Base-by-base conservation (phyloP, 306 rosid species). In the Begonia fuchsioides region DNA sequence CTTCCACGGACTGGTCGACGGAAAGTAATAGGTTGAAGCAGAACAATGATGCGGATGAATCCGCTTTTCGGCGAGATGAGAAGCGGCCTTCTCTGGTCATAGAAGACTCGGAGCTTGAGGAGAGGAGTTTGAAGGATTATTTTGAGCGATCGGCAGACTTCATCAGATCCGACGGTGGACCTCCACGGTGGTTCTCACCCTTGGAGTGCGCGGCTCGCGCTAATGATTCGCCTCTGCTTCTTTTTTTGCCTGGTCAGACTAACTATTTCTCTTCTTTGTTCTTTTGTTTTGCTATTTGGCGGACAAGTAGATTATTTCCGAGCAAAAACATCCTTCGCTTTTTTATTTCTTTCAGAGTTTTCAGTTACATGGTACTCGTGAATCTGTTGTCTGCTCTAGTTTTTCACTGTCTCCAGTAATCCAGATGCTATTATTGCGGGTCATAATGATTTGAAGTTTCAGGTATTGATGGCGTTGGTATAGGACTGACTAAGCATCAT, bases 101-200 rank as follows among this genome's bases (percentile, higher is more conserved):
- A 51, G 45, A 52, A 9, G 13, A 32, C 1, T 16, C 12, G 64
- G 73, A 61, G 44, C 7, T 26, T 26, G 32, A 20, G 32, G 32
- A 20, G 5, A 20, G 3, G 32, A 40, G n/a, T 12, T 40, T 40
- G 44, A 10, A 40, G 6, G 0, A 40, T 10, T 40, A 10, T 40
- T 40, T 10, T 1, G 44, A 40, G 44, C 13, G 5, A 12, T 40
- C 84, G 1, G 71, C 58, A 68, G 78, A 61, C 15, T 38, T 81
- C 8, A 51, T 81, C 13, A 9, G 49, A 53, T 56, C 78, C 15
- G 80, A 76, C 53, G 69, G 69, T 35, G 95, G 97, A 18, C 82
- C 87, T 14, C 94, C 90, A 12, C 84, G 92, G 49, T 81, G 97
- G 97, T 81, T 84, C 78, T 79, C 90, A 39, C 97, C 96, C 3